Percentiles rank a stretch among this genome's conserved stretches.
phyloP scores from a whole-genome alignment of 345 rosid genomes.

The Moringa oleifera region DNA sequence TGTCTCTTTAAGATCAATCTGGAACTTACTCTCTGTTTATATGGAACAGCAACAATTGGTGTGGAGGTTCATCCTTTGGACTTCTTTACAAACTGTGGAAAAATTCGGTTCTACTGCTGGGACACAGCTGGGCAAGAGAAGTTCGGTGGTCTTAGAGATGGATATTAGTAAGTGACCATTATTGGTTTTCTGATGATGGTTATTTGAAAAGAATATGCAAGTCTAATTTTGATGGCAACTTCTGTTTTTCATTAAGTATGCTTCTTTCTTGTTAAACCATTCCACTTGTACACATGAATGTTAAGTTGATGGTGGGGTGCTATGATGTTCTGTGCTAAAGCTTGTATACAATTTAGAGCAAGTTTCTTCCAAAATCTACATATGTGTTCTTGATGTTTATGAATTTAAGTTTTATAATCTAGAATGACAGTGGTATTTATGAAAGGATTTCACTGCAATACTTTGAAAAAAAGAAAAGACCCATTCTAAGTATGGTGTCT shows the following conservation, averaged over 20 bases:
- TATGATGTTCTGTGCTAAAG: background rate
- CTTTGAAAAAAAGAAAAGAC: too few species aligned
- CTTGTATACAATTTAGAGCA: background rate
- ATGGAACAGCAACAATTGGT: conserved; percentile 56
- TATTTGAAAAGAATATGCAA: background rate
- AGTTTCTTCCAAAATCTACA: too few species aligned
- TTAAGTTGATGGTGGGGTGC: too few species aligned
- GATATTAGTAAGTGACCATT: conserved; percentile 53
- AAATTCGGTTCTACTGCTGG: conserved; percentile 75
- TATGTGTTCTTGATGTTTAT: background rate
- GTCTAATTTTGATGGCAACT: background rate
- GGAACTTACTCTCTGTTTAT: background rate
- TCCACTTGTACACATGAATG: background rate
- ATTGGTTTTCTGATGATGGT: background rate
- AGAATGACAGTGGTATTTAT: too few species aligned
- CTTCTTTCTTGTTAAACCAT: background rate
- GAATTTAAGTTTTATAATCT: background rate
- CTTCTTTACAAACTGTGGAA: conserved; percentile 69
- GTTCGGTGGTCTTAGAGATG: conserved; percentile 80
- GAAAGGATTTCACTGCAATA: too few species aligned
- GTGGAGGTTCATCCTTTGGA: conserved; percentile 83
- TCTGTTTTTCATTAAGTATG: background rate
- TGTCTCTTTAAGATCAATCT: background rate
- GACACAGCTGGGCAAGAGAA: conserved; percentile 83
- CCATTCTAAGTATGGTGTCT: too few species aligned